Conservation (phyloP, 805 yeast genomes). For the Candida koratica region DNA sequence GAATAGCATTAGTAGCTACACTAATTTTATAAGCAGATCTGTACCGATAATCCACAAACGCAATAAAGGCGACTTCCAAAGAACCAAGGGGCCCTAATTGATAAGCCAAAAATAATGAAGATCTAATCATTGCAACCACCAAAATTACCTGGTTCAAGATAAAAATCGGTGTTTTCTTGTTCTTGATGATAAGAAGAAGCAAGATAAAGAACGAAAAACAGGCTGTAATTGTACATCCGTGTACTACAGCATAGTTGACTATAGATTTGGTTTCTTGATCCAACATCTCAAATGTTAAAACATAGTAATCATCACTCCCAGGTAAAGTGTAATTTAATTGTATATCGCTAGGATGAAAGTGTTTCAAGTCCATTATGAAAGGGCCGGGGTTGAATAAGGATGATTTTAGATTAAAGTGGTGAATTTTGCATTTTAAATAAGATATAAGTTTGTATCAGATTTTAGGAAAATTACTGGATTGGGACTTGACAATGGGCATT, state of each 20-base stretch:
- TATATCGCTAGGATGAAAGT: constrained; percentile 10
- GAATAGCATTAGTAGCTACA: constrained; percentile 60
- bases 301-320: constrained; percentile 9
- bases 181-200: constrained; percentile 26
- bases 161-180: constrained; percentile 65
- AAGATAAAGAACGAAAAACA: constrained; percentile 16
- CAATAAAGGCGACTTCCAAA: constrained; percentile 40
- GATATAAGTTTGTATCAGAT: constrained; percentile 2
- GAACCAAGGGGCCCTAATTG: constrained; percentile 47
- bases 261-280: constrained; percentile 11
- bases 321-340: constrained; percentile 16
- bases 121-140: constrained; percentile 52
- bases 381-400: background rate
- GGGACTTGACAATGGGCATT: constrained; percentile 11
- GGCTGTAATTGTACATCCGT: constrained; percentile 18
- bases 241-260: constrained; percentile 14
- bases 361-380: background rate
- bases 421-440: constrained; percentile 5
- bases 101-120: constrained; percentile 50
- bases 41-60: constrained; percentile 24
- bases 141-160: constrained; percentile 65
- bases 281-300: constrained; percentile 14
- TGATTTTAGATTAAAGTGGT: too few relatives aligned
- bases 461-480: constrained; percentile 12
- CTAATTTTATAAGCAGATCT: constrained; percentile 42